Evolutionary conservation across 345 rosid genomes (phyloP), one percentile per base, ranked within the genome.

Genomic region (Hevea brasiliensis): DNA sequence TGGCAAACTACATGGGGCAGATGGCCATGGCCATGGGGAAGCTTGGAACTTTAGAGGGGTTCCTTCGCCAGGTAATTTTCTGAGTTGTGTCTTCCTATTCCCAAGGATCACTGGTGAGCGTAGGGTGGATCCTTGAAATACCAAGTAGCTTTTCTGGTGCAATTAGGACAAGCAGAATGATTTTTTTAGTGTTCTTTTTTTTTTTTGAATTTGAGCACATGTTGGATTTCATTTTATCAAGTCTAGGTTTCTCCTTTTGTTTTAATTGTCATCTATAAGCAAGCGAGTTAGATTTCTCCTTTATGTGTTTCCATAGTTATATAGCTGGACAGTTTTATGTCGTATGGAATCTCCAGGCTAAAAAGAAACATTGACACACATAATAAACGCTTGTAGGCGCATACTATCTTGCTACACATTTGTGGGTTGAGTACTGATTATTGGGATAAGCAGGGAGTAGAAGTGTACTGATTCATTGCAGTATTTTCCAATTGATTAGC

Each of bases 1-100:
- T 93, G 10, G 98, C 97, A 32, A 93, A 91, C 82, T 93, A 93
- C 74, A 93, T 93, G 98, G 98, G 98, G 76, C 98, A 91, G 84
- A 93, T 93, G 98, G 98, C 97, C 61, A 88, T 94, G 98, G 98
- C 98, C 41, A 93, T 93, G 97, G 98, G 98, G 68, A 92, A 93
- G 82, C 86, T 93, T 53, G 98, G 96, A 42, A 91, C 94, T 26
- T 88, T 93, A 1, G 96, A 93, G 76, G 91, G 92, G 42, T 93
- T 93, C 81, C 87, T 91, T 59, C 85, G 82, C 50, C 97, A 93
- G 97, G 98, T 74, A 74, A 23, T 41, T 41, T 41, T 42, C 45
- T 35, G 42, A n/a, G 0, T 14, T 26, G 0, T 44, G 11, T 47
- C 21, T 10, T 14, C 35, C 12, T 45, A 45, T 64, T 23, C 26